phyloP scores from a whole-genome alignment of 75 land plant species.

The Pseudotsuga menziesii region DNA sequence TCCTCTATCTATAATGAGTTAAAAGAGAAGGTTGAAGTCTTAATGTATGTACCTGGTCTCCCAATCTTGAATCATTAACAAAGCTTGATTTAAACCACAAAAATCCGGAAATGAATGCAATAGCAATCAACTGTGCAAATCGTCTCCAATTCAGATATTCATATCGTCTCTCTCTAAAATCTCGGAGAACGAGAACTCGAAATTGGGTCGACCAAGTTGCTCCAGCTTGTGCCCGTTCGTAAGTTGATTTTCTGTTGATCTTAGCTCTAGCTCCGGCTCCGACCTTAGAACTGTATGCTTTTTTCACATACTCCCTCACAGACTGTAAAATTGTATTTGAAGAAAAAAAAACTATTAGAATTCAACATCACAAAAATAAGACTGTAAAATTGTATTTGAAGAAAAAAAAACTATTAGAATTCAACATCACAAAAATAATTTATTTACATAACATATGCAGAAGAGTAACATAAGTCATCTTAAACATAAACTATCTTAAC shows the following conservation, averaged over 20 bases:
- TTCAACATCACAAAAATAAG: background rate
- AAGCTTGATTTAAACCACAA: background rate
- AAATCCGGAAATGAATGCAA: background rate
- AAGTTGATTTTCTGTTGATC: too few relatives aligned
- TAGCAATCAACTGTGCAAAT: background rate
- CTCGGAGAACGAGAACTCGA: constrained; percentile 2
- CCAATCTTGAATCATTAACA: background rate
- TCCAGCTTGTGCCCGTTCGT: background rate
- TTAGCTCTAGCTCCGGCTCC: too few relatives aligned
- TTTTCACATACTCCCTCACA: too few relatives aligned
- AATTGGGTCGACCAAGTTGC: constrained; percentile 13
- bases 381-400: background rate
- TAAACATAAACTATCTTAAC: too few relatives aligned
- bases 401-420: background rate
- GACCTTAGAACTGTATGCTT: too few relatives aligned
- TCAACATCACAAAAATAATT: background rate
- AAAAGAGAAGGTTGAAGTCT: too few relatives aligned
- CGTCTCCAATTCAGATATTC: background rate
- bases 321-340: background rate
- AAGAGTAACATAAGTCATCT: too few relatives aligned
- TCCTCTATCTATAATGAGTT: too few relatives aligned
- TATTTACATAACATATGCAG: too few relatives aligned
- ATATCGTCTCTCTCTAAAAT: constrained; percentile 11
- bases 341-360: background rate
- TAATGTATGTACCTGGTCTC: background rate